Evolutionary conservation across 2,329 filamentous ascomycete species (phyloP).

Genomic region (Scorias spongiosa): DNA sequence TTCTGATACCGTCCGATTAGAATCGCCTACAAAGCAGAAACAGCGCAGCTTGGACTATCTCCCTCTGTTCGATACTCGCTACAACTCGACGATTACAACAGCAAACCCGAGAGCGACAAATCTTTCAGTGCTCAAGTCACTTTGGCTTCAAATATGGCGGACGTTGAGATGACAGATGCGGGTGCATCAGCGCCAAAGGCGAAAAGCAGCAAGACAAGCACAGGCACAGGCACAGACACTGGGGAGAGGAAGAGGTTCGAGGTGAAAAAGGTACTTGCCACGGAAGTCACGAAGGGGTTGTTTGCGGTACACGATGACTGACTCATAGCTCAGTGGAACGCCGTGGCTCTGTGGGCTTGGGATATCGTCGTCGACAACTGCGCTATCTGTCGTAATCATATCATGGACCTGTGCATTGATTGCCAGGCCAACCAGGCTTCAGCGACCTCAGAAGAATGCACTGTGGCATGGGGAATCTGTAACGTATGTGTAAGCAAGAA

Average conservation of each 20-base stretch:
- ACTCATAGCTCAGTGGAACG: constrained; percentile 62
- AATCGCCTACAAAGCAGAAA: too few species aligned
- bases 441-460: constrained; percentile 93
- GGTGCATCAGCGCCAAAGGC: constrained; percentile 33
- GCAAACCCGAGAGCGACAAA: too few species aligned
- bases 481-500: constrained; percentile 52
- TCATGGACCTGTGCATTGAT: constrained; percentile 99
- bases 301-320: too few species aligned
- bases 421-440: constrained; percentile 98
- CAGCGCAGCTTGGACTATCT: too few species aligned
- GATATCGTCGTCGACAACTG: constrained; percentile 99
- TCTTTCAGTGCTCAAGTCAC: too few species aligned
- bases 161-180: constrained; percentile 93
- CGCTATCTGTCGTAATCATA: constrained; percentile 97
- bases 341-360: constrained; percentile 96
- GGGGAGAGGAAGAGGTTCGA: constrained; percentile 83
- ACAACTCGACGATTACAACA: too few species aligned
- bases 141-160: constrained; percentile 52
- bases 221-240: constrained; percentile 35
- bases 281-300: too few species aligned
- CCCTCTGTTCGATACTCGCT: too few species aligned
- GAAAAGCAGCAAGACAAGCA: constrained; percentile 35
- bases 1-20: too few species aligned
- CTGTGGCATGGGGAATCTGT: constrained; percentile 97
- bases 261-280: constrained; percentile 71